These are phyloP conservation scores for Aspergillus indologenus DNA, from an alignment of 495 filamentous ascomycete species.

Conservation along the genomic window DNA sequence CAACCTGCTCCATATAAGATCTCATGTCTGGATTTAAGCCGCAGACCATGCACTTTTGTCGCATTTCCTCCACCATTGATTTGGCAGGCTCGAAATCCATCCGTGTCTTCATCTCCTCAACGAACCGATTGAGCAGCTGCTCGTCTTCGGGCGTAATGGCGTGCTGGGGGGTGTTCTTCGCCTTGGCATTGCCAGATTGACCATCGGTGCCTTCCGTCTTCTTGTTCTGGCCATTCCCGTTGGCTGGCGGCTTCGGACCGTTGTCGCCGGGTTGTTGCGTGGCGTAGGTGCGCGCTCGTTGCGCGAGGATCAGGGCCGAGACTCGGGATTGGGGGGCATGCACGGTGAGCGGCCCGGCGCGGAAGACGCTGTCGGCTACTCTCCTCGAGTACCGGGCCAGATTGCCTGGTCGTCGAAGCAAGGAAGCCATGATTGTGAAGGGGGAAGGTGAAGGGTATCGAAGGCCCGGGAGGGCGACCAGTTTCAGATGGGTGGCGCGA, in stretches of 20 bases:
- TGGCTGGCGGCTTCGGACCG: constrained; percentile 43
- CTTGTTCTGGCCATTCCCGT: constrained; percentile 33
- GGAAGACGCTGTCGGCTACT: constrained; percentile 44
- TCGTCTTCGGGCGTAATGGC: constrained; percentile 37
- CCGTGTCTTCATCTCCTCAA: constrained; percentile 29
- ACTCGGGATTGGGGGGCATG: constrained; percentile 36
- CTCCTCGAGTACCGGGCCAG: constrained; percentile 59
- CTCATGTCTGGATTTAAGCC: background rate
- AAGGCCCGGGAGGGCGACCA: constrained; percentile 19
- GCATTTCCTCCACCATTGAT: constrained; percentile 29
- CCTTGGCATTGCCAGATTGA: constrained; percentile 25
- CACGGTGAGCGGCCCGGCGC: constrained; percentile 38
- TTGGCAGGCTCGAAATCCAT: constrained; percentile 15
- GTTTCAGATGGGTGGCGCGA: background rate
- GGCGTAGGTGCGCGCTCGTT: constrained; percentile 54
- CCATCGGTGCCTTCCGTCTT: constrained; percentile 19
- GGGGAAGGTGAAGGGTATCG: constrained; percentile 8
- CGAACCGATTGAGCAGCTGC: constrained; percentile 32
- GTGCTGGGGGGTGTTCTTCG: constrained; percentile 33
- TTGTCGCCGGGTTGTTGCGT: constrained; percentile 39
- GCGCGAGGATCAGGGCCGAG: constrained; percentile 45
- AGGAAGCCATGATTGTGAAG: constrained; percentile 55
- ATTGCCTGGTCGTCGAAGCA: constrained; percentile 63
- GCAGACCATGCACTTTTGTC: background rate
- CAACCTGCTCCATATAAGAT: background rate